A percentile compares a stretch with the other conserved stretches of the same genome.
Conservation (phyloP, 2,329 filamentous ascomycete genomes). For the Aureobasidium lini region DNA sequence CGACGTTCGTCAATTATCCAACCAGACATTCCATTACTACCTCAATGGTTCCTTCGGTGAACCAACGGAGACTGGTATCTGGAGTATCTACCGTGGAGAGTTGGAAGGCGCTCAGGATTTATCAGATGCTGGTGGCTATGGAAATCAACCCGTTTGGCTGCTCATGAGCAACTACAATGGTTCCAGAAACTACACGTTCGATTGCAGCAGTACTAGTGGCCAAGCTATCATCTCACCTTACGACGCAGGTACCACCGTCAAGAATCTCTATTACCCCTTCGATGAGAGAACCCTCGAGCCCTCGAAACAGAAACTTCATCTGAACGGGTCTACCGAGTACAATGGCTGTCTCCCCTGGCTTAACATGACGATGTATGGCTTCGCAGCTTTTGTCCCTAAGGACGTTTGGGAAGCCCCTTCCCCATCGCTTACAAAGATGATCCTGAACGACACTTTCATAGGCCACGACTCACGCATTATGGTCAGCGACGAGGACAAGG, state of each 20-base stretch:
- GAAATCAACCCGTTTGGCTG: constrained; percentile 37
- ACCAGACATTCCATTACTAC: constrained; percentile 44
- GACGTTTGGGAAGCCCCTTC: constrained; percentile 43
- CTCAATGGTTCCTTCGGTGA: constrained; percentile 47
- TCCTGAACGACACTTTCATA: constrained; percentile 30
- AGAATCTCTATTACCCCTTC: constrained; percentile 57
- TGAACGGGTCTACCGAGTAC: constrained; percentile 39
- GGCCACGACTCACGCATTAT: constrained; percentile 53
- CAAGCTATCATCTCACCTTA: constrained; percentile 52
- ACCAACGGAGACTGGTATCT: constrained; percentile 52
- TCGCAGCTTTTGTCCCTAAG: constrained; percentile 52
- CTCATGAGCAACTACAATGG: constrained; percentile 45
- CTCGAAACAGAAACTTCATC: constrained; percentile 40
- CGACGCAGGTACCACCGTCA: constrained; percentile 46
- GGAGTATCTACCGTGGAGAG: constrained; percentile 49
- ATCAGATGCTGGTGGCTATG: constrained; percentile 27
- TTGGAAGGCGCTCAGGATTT: constrained; percentile 45
- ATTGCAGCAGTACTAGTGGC: constrained; percentile 43
- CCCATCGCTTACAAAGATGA: constrained; percentile 53
- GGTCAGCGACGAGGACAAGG: constrained; percentile 38
- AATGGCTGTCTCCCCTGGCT: constrained; percentile 52
- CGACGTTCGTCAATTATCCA: constrained; percentile 48
- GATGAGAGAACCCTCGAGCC: constrained; percentile 46
- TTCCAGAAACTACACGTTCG: constrained; percentile 48
- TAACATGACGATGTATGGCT: constrained; percentile 50